Evolutionary conservation across 2,329 filamentous ascomycete genomes (phyloP), one percentile per base, ranked within the genome.

Genomic region (Cladobotryum protrusum): DNA sequence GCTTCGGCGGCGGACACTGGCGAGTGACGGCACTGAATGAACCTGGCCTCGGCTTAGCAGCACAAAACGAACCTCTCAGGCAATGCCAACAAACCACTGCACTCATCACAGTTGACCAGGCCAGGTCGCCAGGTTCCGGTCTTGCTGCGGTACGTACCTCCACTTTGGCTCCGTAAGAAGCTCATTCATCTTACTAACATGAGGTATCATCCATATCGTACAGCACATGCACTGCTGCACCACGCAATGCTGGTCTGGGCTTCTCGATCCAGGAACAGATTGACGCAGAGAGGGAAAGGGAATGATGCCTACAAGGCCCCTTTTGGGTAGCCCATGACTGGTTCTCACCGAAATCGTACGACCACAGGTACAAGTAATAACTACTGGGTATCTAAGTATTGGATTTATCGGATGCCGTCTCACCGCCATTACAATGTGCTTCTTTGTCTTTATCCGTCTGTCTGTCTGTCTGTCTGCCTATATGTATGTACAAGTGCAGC

Each of bases 21-120:
- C n/a, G n/a, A n/a, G n/a, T n/a, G n/a, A n/a, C n/a, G n/a, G n/a
- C n/a, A n/a, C n/a, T n/a, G n/a, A n/a, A n/a, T n/a, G n/a, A 29
- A 29, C 24, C 24, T 9, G 24, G 24, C 24, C 24, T 29, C 24
- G 24, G 24, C 24, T 29, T 6, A 29, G 24, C 72, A 79, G 48
- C 96, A 96, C 62, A 89, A 95, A 74, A 62, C 44, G 84, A 91
- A 19, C 39, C 39, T 42, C 39, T 42, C 15, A 42, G 12, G 19
- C 15, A 17, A 42, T 19, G 39, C 39, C 39, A 42, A 42, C 39
- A 42, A 42, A 42, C 12, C 13, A 3, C 7, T 8, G 20, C 24
- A 29, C 24, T 24, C 20, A 24, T 24, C 20, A 29, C 24, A n/a
- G n/a, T n/a, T n/a, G n/a, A n/a, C n/a, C n/a, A n/a, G n/a, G n/a